Conservation (phyloP, 306 rosid species). For the Sindora glabra region DNA sequence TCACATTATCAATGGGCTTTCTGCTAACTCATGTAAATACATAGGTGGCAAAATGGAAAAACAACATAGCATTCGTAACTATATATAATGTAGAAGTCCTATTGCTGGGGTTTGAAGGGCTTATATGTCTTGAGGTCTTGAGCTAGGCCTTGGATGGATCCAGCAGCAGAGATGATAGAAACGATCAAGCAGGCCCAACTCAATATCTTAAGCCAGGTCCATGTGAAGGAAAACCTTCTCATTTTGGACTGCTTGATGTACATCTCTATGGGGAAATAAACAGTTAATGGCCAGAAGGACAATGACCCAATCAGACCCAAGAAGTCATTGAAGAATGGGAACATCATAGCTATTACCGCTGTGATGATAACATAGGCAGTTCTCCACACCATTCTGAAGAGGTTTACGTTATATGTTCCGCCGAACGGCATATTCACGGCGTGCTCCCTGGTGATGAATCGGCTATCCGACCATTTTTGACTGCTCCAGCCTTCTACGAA, state of each 20-base stretch:
- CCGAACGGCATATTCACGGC: conserved; percentile 42
- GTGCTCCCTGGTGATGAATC: conserved; percentile 50
- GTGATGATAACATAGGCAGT: conserved; percentile 60
- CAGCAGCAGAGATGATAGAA: conserved; percentile 74
- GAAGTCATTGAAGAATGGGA: conserved; percentile 95
- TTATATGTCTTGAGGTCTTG: conserved; percentile 63
- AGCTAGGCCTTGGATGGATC: conserved; percentile 72
- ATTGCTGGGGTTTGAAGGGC: conserved; percentile 63
- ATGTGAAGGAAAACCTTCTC: conserved; percentile 56
- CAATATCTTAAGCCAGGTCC: conserved; percentile 86
- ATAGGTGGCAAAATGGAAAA: background rate
- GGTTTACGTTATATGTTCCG: conserved; percentile 39
- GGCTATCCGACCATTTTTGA: conserved; percentile 54
- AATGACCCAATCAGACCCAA: conserved; percentile 79
- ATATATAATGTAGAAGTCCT: too few species aligned
- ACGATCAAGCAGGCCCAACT: conserved; percentile 72
- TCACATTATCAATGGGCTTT: conserved; percentile 20
- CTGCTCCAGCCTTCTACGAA: conserved; percentile 51
- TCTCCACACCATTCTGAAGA: conserved; percentile 80
- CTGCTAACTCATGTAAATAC: background rate
- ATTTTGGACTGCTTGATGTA: conserved; percentile 72
- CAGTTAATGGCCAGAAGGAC: conserved; percentile 87
- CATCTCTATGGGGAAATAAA: conserved; percentile 91
- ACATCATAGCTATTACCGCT: conserved; percentile 73
- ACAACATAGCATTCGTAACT: background rate